Evolutionary conservation across 2,329 filamentous ascomycete genomes (phyloP).

Genomic region (Fusarium drepaniforme): DNA sequence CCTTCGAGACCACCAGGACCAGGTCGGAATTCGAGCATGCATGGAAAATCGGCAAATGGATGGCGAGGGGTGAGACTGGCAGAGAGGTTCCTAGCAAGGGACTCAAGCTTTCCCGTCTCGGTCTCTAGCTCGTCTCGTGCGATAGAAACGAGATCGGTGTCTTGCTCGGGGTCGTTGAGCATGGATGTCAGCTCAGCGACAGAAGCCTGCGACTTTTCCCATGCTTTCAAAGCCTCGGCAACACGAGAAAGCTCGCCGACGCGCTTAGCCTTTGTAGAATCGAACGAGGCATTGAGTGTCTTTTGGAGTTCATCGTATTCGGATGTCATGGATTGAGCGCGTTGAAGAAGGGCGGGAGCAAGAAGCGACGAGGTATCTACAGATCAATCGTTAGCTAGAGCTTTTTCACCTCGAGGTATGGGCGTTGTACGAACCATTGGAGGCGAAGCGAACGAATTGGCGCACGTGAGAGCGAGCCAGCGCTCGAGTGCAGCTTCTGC

Average conservation of each 20-base stretch:
- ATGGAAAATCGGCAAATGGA: conserved; percentile 90
- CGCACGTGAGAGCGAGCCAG: conserved; percentile 40
- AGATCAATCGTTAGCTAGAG: conserved; percentile 7
- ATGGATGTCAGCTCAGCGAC: conserved; percentile 66
- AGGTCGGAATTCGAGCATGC: conserved; percentile 90
- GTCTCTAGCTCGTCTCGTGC: conserved; percentile 84
- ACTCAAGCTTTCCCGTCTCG: conserved; percentile 71
- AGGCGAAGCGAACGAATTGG: conserved; percentile 48
- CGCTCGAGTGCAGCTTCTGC: conserved; percentile 50
- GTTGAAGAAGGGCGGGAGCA: conserved; percentile 68
- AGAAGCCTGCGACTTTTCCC: conserved; percentile 66
- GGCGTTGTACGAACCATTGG: conserved; percentile 44
- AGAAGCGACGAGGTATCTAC: conserved; percentile 49
- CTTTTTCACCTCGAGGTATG: too few relatives aligned
- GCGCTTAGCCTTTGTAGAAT: conserved; percentile 68
- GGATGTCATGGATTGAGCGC: conserved; percentile 67
- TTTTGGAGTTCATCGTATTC: conserved; percentile 69
- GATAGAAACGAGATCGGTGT: conserved; percentile 80
- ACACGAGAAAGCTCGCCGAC: conserved; percentile 72
- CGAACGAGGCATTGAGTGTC: conserved; percentile 66
- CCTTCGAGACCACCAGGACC: conserved; percentile 94
- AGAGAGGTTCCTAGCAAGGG: conserved; percentile 76
- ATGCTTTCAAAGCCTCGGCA: conserved; percentile 68
- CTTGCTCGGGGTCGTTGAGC: conserved; percentile 59
- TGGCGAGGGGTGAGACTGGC: conserved; percentile 86